phyloP scores from a whole-genome alignment of 2,329 filamentous ascomycete genomes.

The Colletotrichum gigasporum region DNA sequence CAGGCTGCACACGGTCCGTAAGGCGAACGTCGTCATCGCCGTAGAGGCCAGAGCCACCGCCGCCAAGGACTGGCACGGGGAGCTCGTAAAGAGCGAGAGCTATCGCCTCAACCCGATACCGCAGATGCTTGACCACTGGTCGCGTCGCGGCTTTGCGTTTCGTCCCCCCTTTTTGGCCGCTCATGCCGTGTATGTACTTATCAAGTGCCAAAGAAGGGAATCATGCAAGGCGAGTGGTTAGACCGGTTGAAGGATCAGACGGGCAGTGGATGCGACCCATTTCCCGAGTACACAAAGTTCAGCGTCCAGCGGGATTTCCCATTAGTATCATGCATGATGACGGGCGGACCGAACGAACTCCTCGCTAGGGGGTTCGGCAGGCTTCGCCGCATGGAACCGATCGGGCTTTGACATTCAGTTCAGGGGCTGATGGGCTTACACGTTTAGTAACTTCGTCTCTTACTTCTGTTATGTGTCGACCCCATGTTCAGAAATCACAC shows the following conservation, averaged over 20 bases:
- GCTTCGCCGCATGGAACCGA: constrained; percentile 7
- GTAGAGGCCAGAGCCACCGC: constrained; percentile 63
- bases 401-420: constrained; percentile 15
- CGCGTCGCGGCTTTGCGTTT: not conserved
- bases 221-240: too few relatives aligned
- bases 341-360: not conserved
- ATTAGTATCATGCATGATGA: constrained; percentile 19
- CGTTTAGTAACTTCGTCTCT: not conserved
- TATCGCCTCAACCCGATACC: constrained; percentile 63
- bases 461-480: not conserved
- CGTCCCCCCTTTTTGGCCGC: not conserved
- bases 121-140: constrained; percentile 51
- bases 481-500: not conserved
- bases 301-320: too few relatives aligned
- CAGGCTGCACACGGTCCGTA: constrained; percentile 53
- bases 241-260: too few relatives aligned
- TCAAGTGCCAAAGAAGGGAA: not conserved
- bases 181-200: not conserved
- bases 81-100: constrained; percentile 61
- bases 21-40: constrained; percentile 54
- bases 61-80: constrained; percentile 62
- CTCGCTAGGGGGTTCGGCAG: constrained; percentile 14
- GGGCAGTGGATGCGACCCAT: too few relatives aligned
- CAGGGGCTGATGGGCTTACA: not conserved
- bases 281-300: too few relatives aligned